These are phyloP conservation scores for Helianthus annuus DNA, from an alignment of 129 eudicot genomes.

Conservation along the genomic window DNA sequence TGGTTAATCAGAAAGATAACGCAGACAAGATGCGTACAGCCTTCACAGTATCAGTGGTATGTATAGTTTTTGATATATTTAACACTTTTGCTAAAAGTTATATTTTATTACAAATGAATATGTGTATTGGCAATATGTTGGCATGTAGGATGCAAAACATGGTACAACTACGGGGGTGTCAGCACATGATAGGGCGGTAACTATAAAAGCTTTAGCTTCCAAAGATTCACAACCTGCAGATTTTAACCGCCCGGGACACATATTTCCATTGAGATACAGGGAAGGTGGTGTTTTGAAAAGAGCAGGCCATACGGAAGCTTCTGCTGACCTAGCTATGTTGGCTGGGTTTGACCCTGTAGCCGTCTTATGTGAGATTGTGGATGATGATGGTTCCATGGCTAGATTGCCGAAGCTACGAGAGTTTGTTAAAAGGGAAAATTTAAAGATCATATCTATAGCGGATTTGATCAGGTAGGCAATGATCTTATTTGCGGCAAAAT, in stretches of 20 bases:
- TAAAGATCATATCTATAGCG: conserved; percentile 64
- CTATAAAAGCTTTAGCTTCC: conserved; percentile 62
- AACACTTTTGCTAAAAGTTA: no score
- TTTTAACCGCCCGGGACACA: conserved; percentile 96
- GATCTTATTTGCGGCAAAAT: neutral
- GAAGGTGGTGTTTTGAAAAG: conserved; percentile 93
- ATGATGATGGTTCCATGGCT: conserved; percentile 99
- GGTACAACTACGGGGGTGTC: conserved; percentile 82
- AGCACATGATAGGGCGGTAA: conserved; percentile 63
- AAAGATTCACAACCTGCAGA: conserved; percentile 80
- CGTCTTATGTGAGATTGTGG: conserved; percentile 89
- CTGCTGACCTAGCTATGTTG: conserved; percentile 79
- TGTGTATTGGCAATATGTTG: neutral
- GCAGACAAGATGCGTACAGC: conserved; percentile 82
- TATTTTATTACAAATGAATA: neutral
- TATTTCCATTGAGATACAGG: conserved; percentile 89
- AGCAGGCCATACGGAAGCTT: conserved; percentile 99
- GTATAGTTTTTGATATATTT: conserved; percentile 9
- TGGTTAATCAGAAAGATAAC: conserved; percentile 68
- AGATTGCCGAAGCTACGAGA: conserved; percentile 71
- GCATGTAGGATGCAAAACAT: conserved; percentile 66
- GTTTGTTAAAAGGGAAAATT: conserved; percentile 46
- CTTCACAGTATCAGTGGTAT: conserved; percentile 84
- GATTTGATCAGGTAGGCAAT: conserved; percentile 60
- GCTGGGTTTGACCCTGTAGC: conserved; percentile 88